Evolutionary conservation across 768 basidiomycete genomes (phyloP), one percentile per base, ranked within the genome.

Genomic region (Mycena vulgaris): DNA sequence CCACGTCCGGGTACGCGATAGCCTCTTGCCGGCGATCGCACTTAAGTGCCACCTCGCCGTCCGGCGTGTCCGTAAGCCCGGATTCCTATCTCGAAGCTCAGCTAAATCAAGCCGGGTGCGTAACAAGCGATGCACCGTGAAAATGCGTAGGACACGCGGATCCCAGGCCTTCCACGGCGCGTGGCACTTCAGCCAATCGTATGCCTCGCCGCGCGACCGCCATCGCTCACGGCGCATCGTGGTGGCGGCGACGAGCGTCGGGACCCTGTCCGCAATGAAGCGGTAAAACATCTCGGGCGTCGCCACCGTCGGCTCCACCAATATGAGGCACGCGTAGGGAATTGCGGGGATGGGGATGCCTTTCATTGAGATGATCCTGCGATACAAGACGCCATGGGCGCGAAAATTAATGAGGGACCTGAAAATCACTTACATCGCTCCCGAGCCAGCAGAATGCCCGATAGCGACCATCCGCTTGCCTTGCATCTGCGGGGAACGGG

Each of bases 21-120:
- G 87, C 85, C 76, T 88, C 88, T 59, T 86, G 84, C 25, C 78
- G 75, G 35, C 78, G 78, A 63, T 84, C 77, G 69, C 87, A 87
- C 74, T 88, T 88, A 2, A 88, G 79, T 11, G 70, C 72, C 2
- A 85, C 84, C 1, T 62, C 69, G 25, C 68, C 68, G 31, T 62
- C 66, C 16, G 42, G 30, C 3, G 67, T 69, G 47, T 69, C 63
- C 16, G 40, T 47, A 21, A 77, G 69, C 1, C 75, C 76, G 48
- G 74, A 52, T 11, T 75, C 61, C 76, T 77, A 59, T 21, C 21
- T 6, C 7, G 42, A 3, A 45, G 42, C 19, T n/a, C 5, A 7
- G 21, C 5, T 19, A n/a, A 4, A 5, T n/a, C 10, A 14, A 3
- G 21, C 8, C 42, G 42, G 42, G n/a, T 45, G 42, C 17, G 11